phyloP scores from a whole-genome alignment of 1,139 yeast genomes.

The Saccharomyces pastorianus region DNA sequence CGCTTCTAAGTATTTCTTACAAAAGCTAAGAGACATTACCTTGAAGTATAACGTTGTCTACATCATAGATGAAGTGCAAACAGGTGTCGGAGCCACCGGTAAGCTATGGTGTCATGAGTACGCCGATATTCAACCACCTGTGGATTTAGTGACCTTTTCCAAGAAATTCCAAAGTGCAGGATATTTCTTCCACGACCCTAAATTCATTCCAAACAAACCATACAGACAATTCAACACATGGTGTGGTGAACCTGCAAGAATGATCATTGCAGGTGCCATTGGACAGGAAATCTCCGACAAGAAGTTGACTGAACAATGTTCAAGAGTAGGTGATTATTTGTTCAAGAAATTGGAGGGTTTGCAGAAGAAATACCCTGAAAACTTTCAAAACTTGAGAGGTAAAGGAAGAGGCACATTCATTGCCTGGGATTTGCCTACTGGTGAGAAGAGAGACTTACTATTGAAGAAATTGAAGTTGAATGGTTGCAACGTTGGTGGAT shows the following conservation, averaged over 20 bases:
- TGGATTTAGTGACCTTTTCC: constrained; percentile 68
- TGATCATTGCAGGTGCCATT: constrained; percentile 56
- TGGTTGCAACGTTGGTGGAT: constrained; percentile 69
- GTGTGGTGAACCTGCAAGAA: constrained; percentile 76
- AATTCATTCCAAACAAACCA: constrained; percentile 53
- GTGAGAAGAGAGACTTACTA: constrained; percentile 44
- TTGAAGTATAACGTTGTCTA: constrained; percentile 49
- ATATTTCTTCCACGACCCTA: constrained; percentile 58
- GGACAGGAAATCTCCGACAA: constrained; percentile 49
- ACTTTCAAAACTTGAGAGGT: constrained; percentile 53
- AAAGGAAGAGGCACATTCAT: constrained; percentile 61
- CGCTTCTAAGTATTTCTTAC: constrained; percentile 52
- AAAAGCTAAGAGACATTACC: constrained; percentile 56
- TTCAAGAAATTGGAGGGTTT: constrained; percentile 41
- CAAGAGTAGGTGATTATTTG: constrained; percentile 53
- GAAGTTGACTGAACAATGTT: constrained; percentile 44
- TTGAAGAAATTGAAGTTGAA: constrained; percentile 42
- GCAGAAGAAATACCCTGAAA: constrained; percentile 39
- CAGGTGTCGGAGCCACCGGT: constrained; percentile 71
- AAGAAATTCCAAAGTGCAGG: constrained; percentile 78
- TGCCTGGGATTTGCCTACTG: constrained; percentile 57
- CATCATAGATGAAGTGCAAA: constrained; percentile 68
- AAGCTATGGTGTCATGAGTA: constrained; percentile 69
- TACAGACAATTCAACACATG: constrained; percentile 77
- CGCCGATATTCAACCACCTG: constrained; percentile 54